Percentiles rank a stretch among this genome's conserved stretches.
These are phyloP conservation scores for Paxillus rubicundulus DNA, from an alignment of 768 basidiomycete species.

Conservation along the genomic window DNA sequence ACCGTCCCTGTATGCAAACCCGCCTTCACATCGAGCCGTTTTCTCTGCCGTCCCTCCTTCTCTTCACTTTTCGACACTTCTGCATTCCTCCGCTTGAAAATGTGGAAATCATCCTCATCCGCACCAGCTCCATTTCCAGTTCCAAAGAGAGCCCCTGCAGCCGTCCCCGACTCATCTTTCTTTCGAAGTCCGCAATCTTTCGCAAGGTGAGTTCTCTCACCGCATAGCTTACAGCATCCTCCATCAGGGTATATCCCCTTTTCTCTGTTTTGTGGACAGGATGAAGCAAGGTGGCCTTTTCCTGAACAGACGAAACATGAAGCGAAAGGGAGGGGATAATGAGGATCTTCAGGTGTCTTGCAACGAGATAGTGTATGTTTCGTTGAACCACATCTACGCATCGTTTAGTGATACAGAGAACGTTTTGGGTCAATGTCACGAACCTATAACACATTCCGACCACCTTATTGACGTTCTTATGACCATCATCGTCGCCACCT, in stretches of 20 bases:
- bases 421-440: constrained; percentile 16
- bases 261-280: constrained; percentile 75
- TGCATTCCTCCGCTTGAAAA: constrained; percentile 59
- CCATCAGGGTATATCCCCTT: constrained; percentile 90
- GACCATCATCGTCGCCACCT: constrained; percentile 21
- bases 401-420: not conserved
- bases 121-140: constrained; percentile 60
- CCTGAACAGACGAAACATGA: constrained; percentile 88
- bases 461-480: constrained; percentile 23
- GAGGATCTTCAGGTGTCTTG: constrained; percentile 57
- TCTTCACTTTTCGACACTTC: constrained; percentile 64
- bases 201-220: constrained; percentile 80
- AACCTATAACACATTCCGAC: constrained; percentile 75
- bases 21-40: constrained; percentile 40
- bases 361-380: constrained; percentile 80
- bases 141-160: constrained; percentile 21
- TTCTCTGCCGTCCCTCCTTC: constrained; percentile 42
- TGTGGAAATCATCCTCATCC: constrained; percentile 95
- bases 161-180: constrained; percentile 43
- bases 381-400: constrained; percentile 72
- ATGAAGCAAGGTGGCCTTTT: constrained; percentile 81
- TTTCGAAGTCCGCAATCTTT: constrained; percentile 73
- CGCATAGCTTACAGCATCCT: constrained; percentile 87
- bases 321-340: constrained; percentile 78
- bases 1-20: constrained; percentile 43